Evolutionary conservation across 83 land plant genomes (phyloP), one percentile per base, ranked within the genome.

Genomic region (Isoetes engelmannii): DNA sequence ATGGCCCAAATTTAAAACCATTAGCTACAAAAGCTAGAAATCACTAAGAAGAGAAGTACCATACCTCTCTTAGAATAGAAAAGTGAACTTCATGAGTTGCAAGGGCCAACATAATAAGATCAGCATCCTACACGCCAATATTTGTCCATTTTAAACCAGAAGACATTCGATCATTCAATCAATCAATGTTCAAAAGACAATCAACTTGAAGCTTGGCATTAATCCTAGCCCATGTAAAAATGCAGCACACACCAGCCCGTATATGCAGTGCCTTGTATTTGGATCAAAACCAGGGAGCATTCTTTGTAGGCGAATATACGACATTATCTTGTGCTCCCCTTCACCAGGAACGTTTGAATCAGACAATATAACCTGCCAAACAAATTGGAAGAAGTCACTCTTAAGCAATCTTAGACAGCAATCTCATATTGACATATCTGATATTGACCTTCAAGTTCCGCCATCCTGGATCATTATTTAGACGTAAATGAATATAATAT

Each of bases 321-420:
- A 85, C 96, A 93, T 93, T 17, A 93, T 83, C 58, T 93, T 93
- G 68, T 93, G 98, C 67, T 93, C 98, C 48, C 98, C 98, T 80
- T 93, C 97, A 45, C 98, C 98, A 72, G 96, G 96, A 74, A 88
- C 92, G 76, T 93, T 93, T 56, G 98, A 75, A 84, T 93, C 98
- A 69, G 98, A 93, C 50, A 93, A 77, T 72, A 93, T 89, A 61
- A 93, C 98, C 98, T 93, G 72, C 7, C 46, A 46, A 20, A 71
- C 43, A 46, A 43, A 67, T 28, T 28, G 37, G 37, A 67, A 7
- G 21, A 57, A 47, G 54, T 41, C 69, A 51, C 43, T 45, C 5
- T 49, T 10, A 7, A 48, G 47, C 12, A 65, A 65, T n/a, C n/a
- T n/a, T n/a, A n/a, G n/a, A n/a, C n/a, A n/a, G n/a, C n/a, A n/a